Evolutionary conservation across 352 stramenopile genomes (phyloP), one percentile per base, ranked within the genome.

Genomic region (Plasmopara viticola): DNA sequence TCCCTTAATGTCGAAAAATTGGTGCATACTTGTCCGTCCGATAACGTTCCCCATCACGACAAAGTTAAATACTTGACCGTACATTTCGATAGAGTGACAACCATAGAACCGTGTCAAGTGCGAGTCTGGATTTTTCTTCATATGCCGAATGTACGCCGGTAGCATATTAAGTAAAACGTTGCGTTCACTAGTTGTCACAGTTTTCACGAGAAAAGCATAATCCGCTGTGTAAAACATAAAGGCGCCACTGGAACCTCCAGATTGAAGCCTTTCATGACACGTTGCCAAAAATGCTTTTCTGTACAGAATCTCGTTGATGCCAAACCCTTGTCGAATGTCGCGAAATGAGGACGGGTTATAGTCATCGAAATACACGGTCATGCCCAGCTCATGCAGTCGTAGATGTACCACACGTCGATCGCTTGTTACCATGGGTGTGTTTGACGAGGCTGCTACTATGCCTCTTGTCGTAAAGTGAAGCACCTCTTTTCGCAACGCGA

Each of bases 171-270:
- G 55, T 40, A 96, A 56, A 46, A 91, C 75, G 25, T 67, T 68
- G n/a, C 83, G 78, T 58, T 96, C 87, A 17, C 63, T 77, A 20
- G 61, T 73, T 43, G 75, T 92, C 33, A 94, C 84, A 1, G 84
- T 91, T 55, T 96, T 96, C 45, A 95, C 84, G 38, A 96, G 60
- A 46, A 87, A 95, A 4, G 77, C 61, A 39, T 93, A 91, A 50
- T 95, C 84, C 5, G 82, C 79, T 7, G 84, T 94, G 60, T 89
- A 95, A 58, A 96, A 96, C 78, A 96, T 93, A 60, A 96, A 96
- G 29, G 77, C 87, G 15, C 83, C 87, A 44, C 72, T 90, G n/a
- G 86, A 90, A 9, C 87, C 87, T 0, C 85, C 84, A 7, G 77
- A 86, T 52, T 87, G 53, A 41, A 96, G 78, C 8, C 82, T 74